These are phyloP conservation scores for Laguncularia racemosa DNA, from an alignment of 345 rosid species.

Conservation along the genomic window DNA sequence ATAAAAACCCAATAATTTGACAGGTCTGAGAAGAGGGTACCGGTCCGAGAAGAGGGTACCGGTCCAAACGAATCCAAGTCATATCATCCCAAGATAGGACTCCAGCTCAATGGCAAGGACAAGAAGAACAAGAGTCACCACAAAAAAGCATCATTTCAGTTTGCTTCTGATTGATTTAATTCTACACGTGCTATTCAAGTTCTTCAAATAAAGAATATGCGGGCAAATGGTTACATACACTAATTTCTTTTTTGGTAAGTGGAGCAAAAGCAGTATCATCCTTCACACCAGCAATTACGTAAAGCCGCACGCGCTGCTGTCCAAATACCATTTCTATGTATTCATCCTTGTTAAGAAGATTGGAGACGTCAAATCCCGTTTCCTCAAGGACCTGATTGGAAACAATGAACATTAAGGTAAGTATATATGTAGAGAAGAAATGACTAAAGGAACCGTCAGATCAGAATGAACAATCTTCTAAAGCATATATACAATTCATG, in stretches of 20 bases:
- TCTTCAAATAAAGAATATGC: not conserved
- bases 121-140: not conserved
- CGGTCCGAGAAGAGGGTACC: too few relatives aligned
- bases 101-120: too few relatives aligned
- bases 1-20: too few relatives aligned
- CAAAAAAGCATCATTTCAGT: not conserved
- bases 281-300: conserved; percentile 83
- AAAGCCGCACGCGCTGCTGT: conserved; percentile 93
- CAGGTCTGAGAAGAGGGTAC: too few relatives aligned
- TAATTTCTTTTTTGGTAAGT: conserved; percentile 94
- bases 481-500: too few relatives aligned
- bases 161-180: too few relatives aligned
- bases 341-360: conserved; percentile 73
- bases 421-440: not conserved
- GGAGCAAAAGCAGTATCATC: conserved; percentile 94
- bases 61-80: too few relatives aligned
- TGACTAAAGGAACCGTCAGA: not conserved
- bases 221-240: conserved; percentile 43
- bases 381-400: conserved; percentile 77
- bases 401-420: not conserved
- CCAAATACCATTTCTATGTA: conserved; percentile 81
- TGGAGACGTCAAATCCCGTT: conserved; percentile 88
- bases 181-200: too few relatives aligned
- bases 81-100: too few relatives aligned
- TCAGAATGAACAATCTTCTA: too few relatives aligned